Base-by-base conservation (phyloP, 495 filamentous ascomycete species). In the Letharia columbiana region DNA sequence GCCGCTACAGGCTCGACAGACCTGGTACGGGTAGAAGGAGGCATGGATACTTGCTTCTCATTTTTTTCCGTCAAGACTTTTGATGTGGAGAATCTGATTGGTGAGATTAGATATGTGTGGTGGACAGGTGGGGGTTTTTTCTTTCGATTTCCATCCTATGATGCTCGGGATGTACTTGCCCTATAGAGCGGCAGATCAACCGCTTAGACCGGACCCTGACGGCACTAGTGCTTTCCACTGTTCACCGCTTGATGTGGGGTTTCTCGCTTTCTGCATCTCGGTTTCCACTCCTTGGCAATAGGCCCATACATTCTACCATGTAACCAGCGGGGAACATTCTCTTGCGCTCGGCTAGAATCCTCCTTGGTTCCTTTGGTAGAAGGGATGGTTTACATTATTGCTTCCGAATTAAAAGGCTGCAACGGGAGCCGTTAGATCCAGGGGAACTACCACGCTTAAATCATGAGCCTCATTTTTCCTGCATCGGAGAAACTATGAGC, bases 371-470 rank as follows among this genome's bases (percentile, higher is more conserved):
- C 7, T 37, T 4, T 10, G 17, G 5, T 37, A 35, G 4, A 37
- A 56, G 52, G 31, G 11, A 33, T 18, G 54, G 33, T n/a, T 20
- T 1, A 6, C 8, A 9, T 11, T 1, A 37, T 18, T 20, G 20
- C 54, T 11, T 10, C 33, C 4, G 17, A 56, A 15, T 18, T 18
- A 2, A 57, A 37, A 57, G 54, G 28, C 17, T 57, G 33, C 54
- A 37, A 37, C 54, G 54, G 54, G 54, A 57, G 54, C 54, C 54
- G 54, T 57, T 57, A 57, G 54, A 57, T 57, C 28, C 54, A 57
- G 54, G 54, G 54, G 54, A 37, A 57, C 54, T 17, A 57, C 17
- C 54, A 35, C 54, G 33, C 54, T 57, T 57, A 57, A 44, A 57
- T 57, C 54, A 37, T 57, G 54, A 57, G 54, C 54, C 54, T 57